Base-by-base conservation (phyloP, 2,329 filamentous ascomycete species). In the Pyricularia sp. region DNA sequence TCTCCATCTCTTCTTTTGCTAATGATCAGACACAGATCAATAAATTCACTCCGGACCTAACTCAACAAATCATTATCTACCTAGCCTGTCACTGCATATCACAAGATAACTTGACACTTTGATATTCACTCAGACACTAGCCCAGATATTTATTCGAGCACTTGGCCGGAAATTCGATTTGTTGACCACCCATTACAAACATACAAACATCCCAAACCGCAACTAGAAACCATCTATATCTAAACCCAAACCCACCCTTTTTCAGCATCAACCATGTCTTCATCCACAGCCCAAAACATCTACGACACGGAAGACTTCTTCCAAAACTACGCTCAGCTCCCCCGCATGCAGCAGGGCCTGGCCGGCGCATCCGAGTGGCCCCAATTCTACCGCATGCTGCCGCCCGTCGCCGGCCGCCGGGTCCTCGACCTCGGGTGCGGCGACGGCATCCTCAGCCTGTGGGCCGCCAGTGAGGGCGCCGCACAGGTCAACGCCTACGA, bases 391-490 rank as follows among this genome's bases (percentile, higher is more conserved):
- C 70, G 75, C 4, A 78, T 83, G 73, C 73, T 84, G 31, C 79
- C 79, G 2, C 25, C 73, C 55, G 72, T 79, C 61, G 68, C 68
- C 10, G 77, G 73, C n/a, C 70, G 74, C 4, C 72, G 70, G 20
- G 73, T 83, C 33, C 77, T 84, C 10, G 81, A 84, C 72, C 76
- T 84, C 4, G 81, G 81, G 4, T 83, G 82, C 72, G 81, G 81
- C 17, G 79, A 81, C 70, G 81, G 81, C 25, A 83, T 80, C 80
- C 82, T 82, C 70, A 74, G 77, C 36, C 79, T 80, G n/a, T 83
- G 78, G 76, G 79, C 80, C 12, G 72, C 74, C 66, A 77, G 78
- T 58, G 73, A 77, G 25, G 79, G 79, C 6, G 81, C 80, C 11
- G 70, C 69, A 10, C 70, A 71, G 14, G 77, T 82, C 50, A 75